These are phyloP conservation scores for Ambrosiella cleistominuta DNA, from an alignment of 2,329 filamentous ascomycete species.

Conservation along the genomic window DNA sequence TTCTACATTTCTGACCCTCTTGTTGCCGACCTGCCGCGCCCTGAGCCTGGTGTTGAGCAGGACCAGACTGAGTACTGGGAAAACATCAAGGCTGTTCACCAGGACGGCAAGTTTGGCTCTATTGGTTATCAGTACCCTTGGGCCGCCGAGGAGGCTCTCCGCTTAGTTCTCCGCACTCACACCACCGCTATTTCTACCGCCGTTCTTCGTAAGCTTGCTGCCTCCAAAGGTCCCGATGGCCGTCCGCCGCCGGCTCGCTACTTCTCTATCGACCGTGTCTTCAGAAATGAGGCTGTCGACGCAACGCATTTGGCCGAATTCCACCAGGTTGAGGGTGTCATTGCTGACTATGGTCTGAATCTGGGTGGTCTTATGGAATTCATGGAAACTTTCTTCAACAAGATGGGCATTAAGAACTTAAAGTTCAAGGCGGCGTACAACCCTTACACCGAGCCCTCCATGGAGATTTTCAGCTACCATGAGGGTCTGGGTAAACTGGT, in stretches of 20 bases:
- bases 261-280: constrained; percentile 96
- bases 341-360: constrained; percentile 87
- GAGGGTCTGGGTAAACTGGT: constrained; percentile 77
- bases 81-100: constrained; percentile 71
- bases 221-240: constrained; percentile 56
- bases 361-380: constrained; percentile 83
- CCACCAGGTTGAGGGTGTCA: constrained; percentile 96
- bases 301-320: constrained; percentile 95
- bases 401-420: constrained; percentile 75
- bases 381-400: constrained; percentile 87
- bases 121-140: constrained; percentile 95
- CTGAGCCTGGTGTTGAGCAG: constrained; percentile 33
- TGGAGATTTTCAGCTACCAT: constrained; percentile 98
- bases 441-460: constrained; percentile 84
- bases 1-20: constrained; percentile 93
- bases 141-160: constrained; percentile 69
- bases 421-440: constrained; percentile 97
- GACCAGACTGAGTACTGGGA: constrained; percentile 64
- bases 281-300: constrained; percentile 94
- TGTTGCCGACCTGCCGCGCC: constrained; percentile 49
- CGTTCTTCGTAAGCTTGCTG: constrained; percentile 77
- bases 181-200: constrained; percentile 85
- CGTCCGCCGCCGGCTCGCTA: constrained; percentile 59
- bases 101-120: constrained; percentile 82
- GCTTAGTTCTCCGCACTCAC: constrained; percentile 84